Percentiles rank a stretch among this genome's conserved stretches.
phyloP scores from a whole-genome alignment of 805 yeast genomes.

The Teunomyces tritomae region DNA sequence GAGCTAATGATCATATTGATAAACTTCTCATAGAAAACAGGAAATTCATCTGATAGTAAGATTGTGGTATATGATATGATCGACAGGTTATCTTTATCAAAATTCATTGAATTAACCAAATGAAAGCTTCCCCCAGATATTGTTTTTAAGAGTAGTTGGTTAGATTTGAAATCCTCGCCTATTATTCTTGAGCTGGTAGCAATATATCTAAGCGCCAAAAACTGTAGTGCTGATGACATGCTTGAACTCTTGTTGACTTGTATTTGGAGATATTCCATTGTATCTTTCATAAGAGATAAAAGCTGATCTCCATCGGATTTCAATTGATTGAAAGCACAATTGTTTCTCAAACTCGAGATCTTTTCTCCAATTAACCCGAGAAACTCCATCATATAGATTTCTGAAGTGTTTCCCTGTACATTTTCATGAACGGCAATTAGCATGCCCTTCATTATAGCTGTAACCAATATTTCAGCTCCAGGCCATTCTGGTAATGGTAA shows the following conservation, averaged over 20 bases:
- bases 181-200: neutral
- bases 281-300: conserved; percentile 7
- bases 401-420: conserved; percentile 29
- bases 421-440: conserved; percentile 39
- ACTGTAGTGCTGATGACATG: conserved; percentile 10
- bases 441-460: conserved; percentile 43
- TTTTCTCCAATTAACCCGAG: conserved; percentile 60
- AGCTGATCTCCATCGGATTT: conserved; percentile 7
- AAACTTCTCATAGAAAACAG: conserved; percentile 50
- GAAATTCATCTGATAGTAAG: conserved; percentile 27
- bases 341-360: conserved; percentile 37
- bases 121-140: neutral
- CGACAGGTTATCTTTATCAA: conserved; percentile 12
- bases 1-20: conserved; percentile 44
- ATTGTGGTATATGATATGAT: conserved; percentile 18
- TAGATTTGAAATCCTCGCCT: conserved; percentile 1
- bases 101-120: neutral
- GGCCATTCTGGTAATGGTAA: conserved; percentile 61
- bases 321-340: conserved; percentile 2
- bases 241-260: conserved; percentile 10
- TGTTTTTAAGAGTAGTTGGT: neutral
- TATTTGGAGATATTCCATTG: conserved; percentile 14
- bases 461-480: conserved; percentile 50
- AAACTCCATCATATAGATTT: conserved; percentile 54
- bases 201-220: conserved; percentile 14